Evolutionary conservation across 345 rosid species (phyloP).

Genomic region (Melastoma malabathricum): DNA sequence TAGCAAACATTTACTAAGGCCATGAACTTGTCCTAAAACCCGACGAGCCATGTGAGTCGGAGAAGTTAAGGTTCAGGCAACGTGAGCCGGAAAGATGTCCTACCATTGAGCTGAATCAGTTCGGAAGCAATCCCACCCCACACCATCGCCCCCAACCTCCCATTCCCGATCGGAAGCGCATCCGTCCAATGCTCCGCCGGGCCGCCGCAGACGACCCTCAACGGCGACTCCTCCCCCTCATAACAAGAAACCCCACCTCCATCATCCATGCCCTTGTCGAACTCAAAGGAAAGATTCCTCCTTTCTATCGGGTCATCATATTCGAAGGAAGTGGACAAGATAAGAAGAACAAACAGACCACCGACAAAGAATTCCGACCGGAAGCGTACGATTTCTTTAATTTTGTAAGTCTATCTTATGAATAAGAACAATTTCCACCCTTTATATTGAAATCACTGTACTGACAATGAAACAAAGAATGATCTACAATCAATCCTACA

Average conservation of each 20-base stretch:
- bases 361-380: too few relatives aligned
- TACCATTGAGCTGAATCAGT: slow-evolving; percentile 68
- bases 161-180: slow-evolving; percentile 78
- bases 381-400: too few relatives aligned
- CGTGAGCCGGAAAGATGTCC: neutral
- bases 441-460: too few relatives aligned
- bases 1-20: neutral
- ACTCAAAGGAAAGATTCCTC: neutral
- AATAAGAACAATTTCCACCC: too few relatives aligned
- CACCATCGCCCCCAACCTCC: slow-evolving; percentile 84
- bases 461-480: too few relatives aligned
- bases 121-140: slow-evolving; percentile 80
- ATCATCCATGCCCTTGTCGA: neutral
- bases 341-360: too few relatives aligned
- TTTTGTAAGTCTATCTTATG: too few relatives aligned
- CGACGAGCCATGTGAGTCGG: neutral
- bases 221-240: slow-evolving; percentile 11
- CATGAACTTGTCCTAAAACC: neutral
- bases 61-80: neutral
- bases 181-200: slow-evolving; percentile 83
- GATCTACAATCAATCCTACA: too few relatives aligned
- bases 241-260: neutral
- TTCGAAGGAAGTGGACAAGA: too few relatives aligned
- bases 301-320: too few relatives aligned
- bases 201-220: slow-evolving; percentile 47